A percentile compares a stretch with the other conserved stretches of the same genome.
Conservation (phyloP, 208 protist genomes). For the Trypanosoma mega region DNA sequence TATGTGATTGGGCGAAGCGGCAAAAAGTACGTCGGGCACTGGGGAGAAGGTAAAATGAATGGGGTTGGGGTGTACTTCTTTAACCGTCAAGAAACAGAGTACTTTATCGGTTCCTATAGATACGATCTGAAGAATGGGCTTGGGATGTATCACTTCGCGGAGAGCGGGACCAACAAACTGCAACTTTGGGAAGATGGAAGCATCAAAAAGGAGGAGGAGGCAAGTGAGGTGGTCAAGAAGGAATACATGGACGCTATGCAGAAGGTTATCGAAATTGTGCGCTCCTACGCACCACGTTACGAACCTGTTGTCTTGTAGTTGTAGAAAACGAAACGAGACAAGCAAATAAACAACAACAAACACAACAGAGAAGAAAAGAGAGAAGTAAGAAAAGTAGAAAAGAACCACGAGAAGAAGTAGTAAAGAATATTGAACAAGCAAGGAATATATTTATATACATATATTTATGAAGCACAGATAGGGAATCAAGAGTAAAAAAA, state of each 20-base stretch:
- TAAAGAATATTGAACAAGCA: background rate
- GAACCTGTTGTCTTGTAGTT: constrained; percentile 42
- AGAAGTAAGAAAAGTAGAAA: background rate
- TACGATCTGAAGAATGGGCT: constrained; percentile 83
- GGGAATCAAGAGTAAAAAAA: background rate
- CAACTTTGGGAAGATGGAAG: constrained; percentile 80
- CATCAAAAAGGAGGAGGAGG: constrained; percentile 64
- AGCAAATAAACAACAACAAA: constrained; percentile 22
- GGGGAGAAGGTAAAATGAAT: constrained; percentile 87
- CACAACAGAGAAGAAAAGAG: constrained; percentile 15
- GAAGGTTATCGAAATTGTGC: constrained; percentile 62
- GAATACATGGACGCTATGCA: constrained; percentile 57
- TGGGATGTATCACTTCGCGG: constrained; percentile 86
- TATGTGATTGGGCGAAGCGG: constrained; percentile 85
- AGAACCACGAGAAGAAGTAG: background rate
- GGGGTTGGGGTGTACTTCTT: constrained; percentile 90
- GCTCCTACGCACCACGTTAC: constrained; percentile 68
- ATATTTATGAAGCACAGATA: too few relatives aligned
- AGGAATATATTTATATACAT: too few relatives aligned
- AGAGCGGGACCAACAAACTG: constrained; percentile 61
- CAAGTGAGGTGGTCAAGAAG: constrained; percentile 37
- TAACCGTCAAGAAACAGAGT: constrained; percentile 84
- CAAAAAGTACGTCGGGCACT: constrained; percentile 87
- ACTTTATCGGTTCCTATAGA: constrained; percentile 82
- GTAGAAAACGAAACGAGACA: background rate